These are phyloP conservation scores for Colletotrichum paranaense DNA, from an alignment of 2,329 filamentous ascomycete genomes.

Conservation along the genomic window DNA sequence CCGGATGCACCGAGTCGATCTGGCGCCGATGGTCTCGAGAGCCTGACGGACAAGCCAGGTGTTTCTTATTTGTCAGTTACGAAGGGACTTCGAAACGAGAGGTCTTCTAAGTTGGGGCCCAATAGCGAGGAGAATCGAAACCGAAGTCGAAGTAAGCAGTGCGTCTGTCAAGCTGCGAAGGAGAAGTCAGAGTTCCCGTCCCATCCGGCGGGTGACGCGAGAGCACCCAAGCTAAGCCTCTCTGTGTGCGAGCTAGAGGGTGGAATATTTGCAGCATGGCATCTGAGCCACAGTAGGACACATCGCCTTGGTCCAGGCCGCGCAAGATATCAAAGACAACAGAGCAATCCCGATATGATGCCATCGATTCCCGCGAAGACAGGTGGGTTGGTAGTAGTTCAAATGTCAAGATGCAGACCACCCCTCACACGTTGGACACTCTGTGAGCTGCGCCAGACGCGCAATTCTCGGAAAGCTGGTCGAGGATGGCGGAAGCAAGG, in stretches of 20 bases:
- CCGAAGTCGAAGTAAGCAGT: background rate
- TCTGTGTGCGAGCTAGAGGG: slow-evolving; percentile 1
- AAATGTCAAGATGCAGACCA: background rate
- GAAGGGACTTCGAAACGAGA: background rate
- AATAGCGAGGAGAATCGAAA: background rate
- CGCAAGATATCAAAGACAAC: slow-evolving; percentile 14
- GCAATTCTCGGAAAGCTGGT: background rate
- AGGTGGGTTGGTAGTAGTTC: background rate
- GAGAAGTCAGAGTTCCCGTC: background rate
- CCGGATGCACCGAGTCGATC: slow-evolving; percentile 20
- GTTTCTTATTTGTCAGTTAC: slow-evolving; percentile 22
- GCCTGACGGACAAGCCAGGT: background rate
- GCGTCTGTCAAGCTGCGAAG: slow-evolving; percentile 8
- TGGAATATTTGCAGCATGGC: background rate
- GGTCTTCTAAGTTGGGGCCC: background rate
- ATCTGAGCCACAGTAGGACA: slow-evolving; percentile 24
- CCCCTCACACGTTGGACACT: background rate
- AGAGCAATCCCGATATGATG: background rate
- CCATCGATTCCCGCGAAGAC: background rate
- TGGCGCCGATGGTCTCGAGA: slow-evolving; percentile 9
- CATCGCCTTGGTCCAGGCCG: background rate
- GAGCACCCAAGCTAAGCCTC: slow-evolving; percentile 18
- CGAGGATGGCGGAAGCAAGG: background rate
- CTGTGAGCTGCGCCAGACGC: background rate
- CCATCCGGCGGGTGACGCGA: slow-evolving; percentile 18